Percentiles rank a stretch among this genome's conserved stretches.
These are phyloP conservation scores for Cucumis melo DNA, from an alignment of 306 rosid genomes.

Conservation along the genomic window DNA sequence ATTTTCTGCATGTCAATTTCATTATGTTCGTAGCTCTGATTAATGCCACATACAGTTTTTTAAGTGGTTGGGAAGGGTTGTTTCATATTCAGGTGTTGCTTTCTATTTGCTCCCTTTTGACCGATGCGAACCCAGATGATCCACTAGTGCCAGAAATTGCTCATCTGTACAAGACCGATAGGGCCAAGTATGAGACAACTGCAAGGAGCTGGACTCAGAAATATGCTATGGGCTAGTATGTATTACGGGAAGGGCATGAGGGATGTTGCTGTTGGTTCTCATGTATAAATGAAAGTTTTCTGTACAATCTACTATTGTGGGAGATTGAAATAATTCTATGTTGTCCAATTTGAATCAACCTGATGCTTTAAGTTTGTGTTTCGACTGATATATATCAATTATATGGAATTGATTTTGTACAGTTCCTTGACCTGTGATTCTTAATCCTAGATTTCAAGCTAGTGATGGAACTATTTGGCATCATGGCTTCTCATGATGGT, in stretches of 20 bases:
- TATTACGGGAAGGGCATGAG: slow-evolving; percentile 19
- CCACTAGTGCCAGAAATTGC: slow-evolving; percentile 81
- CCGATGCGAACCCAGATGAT: slow-evolving; percentile 83
- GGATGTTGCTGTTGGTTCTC: slow-evolving; percentile 16
- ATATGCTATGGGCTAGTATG: slow-evolving; percentile 73
- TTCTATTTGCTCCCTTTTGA: slow-evolving; percentile 74
- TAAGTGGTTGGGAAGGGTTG: slow-evolving; percentile 50
- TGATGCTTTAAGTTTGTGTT: background rate
- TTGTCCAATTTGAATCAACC: slow-evolving; percentile 2
- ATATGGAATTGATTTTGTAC: background rate
- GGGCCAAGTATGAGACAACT: slow-evolving; percentile 75
- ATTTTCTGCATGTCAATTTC: background rate
- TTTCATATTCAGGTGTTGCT: slow-evolving; percentile 38
- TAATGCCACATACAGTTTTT: slow-evolving; percentile 27
- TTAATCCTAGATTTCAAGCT: slow-evolving; percentile 2
- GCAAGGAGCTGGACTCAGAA: slow-evolving; percentile 92
- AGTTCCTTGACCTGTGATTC: background rate
- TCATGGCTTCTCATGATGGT: slow-evolving; percentile 3
- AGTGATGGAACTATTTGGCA: background rate
- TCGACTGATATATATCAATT: background rate
- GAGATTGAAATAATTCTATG: background rate
- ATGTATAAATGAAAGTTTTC: slow-evolving; percentile 26
- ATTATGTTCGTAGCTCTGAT: background rate
- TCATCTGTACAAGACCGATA: slow-evolving; percentile 67
- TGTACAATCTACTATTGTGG: slow-evolving; percentile 1